Conservation (phyloP, 2,329 filamentous ascomycete genomes). For the Fusarium pseudograminearum region DNA sequence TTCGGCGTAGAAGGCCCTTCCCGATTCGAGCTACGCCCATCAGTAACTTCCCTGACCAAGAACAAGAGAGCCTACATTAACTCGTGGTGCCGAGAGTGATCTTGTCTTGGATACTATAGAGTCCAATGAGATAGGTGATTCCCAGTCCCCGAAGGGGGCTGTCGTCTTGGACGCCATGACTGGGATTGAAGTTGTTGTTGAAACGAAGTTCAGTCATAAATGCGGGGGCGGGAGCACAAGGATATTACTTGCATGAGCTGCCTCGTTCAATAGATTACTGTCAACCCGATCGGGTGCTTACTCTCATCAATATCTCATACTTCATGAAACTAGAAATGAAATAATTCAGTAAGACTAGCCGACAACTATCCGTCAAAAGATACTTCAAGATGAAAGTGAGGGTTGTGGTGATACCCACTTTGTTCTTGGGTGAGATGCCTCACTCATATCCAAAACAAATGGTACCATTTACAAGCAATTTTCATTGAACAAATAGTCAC, state of each 20-base stretch:
- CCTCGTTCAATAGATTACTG: not conserved
- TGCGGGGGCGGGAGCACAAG: slow-evolving; percentile 25
- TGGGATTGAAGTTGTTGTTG: slow-evolving; percentile 4
- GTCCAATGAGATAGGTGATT: slow-evolving; percentile 55
- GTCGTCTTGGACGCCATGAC: slow-evolving; percentile 37
- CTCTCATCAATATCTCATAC: not conserved
- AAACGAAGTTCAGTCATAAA: slow-evolving; percentile 7
- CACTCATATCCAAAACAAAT: not conserved
- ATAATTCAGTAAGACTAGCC: no score
- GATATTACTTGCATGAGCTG: not conserved
- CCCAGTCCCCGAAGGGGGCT: slow-evolving; percentile 56
- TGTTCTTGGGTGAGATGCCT: not conserved
- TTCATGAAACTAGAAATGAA: not conserved
- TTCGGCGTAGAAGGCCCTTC: slow-evolving; percentile 55
- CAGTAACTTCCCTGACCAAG: not conserved
- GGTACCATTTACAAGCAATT: no score
- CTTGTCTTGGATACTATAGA: slow-evolving; percentile 53
- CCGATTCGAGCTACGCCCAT: slow-evolving; percentile 43
- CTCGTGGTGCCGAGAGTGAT: slow-evolving; percentile 52
- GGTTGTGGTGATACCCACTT: not conserved
- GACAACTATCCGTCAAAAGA: no score
- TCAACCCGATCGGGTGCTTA: not conserved
- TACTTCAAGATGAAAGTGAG: not conserved
- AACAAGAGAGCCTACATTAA: slow-evolving; percentile 47
- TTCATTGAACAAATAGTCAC: not conserved